Conservation (phyloP, 441 rosid genomes). For the Syzygium malaccense region DNA sequence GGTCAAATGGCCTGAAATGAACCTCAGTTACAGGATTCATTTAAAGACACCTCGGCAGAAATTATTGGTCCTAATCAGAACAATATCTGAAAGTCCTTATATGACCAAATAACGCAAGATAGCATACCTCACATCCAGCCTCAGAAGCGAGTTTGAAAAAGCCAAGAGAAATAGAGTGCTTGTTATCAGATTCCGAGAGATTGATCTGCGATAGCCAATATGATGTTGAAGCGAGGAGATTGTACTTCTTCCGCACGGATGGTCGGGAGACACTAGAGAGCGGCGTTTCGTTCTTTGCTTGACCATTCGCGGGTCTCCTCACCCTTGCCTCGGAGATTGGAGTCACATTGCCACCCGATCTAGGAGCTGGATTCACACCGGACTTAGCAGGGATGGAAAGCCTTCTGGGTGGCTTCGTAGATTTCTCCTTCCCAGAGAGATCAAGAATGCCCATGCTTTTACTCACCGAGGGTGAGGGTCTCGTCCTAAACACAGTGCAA, state of each 20-base stretch:
- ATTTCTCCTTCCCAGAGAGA: constrained; percentile 56
- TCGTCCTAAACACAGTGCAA: constrained; percentile 25
- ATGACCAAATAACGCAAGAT: not conserved
- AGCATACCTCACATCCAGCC: constrained; percentile 77
- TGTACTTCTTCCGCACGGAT: constrained; percentile 41
- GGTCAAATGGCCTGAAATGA: not conserved
- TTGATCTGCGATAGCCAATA: constrained; percentile 83
- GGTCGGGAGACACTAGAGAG: constrained; percentile 42
- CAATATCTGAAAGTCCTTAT: not conserved
- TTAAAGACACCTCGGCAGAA: not conserved
- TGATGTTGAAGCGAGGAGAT: constrained; percentile 39
- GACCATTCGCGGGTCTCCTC: constrained; percentile 26
- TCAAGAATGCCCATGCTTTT: constrained; percentile 70
- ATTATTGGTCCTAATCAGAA: not conserved
- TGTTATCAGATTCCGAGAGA: constrained; percentile 66
- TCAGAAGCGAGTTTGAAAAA: constrained; percentile 84
- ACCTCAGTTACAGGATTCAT: not conserved
- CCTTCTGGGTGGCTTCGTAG: constrained; percentile 81
- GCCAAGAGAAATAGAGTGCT: constrained; percentile 72
- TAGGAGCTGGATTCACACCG: constrained; percentile 22
- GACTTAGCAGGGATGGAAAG: constrained; percentile 66
- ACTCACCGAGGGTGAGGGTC: constrained; percentile 46
- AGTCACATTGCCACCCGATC: constrained; percentile 27
- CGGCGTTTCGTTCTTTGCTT: constrained; percentile 46
- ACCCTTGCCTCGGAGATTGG: constrained; percentile 51